phyloP scores from a whole-genome alignment of 2,329 filamentous ascomycete species.

The Penicillium rolfsii region DNA sequence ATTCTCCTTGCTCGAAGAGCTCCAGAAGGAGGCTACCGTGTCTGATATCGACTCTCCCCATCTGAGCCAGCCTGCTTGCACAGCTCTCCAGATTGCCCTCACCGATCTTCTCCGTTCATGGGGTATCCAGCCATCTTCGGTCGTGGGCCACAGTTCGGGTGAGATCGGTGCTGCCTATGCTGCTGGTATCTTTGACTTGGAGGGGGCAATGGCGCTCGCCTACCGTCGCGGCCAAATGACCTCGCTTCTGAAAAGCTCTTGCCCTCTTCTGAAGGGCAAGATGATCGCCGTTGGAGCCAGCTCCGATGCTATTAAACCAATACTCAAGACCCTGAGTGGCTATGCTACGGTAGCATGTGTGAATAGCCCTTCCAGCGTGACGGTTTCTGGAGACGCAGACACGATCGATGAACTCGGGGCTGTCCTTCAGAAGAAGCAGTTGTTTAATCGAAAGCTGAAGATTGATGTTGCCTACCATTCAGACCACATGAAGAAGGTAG shows the following conservation, averaged over 20 bases:
- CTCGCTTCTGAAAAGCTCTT: slow-evolving; percentile 22
- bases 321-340: slow-evolving; percentile 19
- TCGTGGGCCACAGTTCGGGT: slow-evolving; percentile 29
- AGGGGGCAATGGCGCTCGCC: slow-evolving; percentile 25
- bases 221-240: slow-evolving; percentile 30
- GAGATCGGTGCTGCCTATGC: slow-evolving; percentile 32
- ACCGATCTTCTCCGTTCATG: slow-evolving; percentile 26
- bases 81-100: slow-evolving; percentile 27
- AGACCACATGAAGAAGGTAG: slow-evolving; percentile 29
- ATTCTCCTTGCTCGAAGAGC: slow-evolving; percentile 25
- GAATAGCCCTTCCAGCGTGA: slow-evolving; percentile 30
- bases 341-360: slow-evolving; percentile 29
- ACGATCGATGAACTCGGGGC: slow-evolving; percentile 25
- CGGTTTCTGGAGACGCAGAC: slow-evolving; percentile 25
- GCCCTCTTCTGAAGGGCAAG: slow-evolving; percentile 29
- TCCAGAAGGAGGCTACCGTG: slow-evolving; percentile 13
- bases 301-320: slow-evolving; percentile 20
- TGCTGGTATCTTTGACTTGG: slow-evolving; percentile 23
- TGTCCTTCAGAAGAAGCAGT: slow-evolving; percentile 18
- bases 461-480: slow-evolving; percentile 37
- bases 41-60: slow-evolving; percentile 26
- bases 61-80: slow-evolving; percentile 28
- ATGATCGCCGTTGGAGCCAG: slow-evolving; percentile 37
- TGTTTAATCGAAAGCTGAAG: slow-evolving; percentile 34
- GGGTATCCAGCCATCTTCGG: slow-evolving; percentile 23